A percentile compares a stretch with the other conserved stretches of the same genome.
These are phyloP conservation scores for Abelmoschus esculentus DNA, from an alignment of 345 rosid genomes.

Conservation along the genomic window DNA sequence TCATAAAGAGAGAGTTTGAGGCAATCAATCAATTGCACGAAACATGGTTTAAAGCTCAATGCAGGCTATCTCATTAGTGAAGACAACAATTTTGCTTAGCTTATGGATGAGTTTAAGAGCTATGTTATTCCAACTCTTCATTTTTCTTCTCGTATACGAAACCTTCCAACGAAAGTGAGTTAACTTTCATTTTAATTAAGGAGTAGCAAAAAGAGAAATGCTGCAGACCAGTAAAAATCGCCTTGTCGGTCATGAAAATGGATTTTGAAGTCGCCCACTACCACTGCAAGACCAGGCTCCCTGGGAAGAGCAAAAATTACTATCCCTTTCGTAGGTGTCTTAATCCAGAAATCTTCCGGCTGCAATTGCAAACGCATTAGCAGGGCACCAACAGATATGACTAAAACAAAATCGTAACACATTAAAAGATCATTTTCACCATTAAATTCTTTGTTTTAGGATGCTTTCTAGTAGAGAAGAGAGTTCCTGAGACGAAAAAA, in stretches of 20 bases:
- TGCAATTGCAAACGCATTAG: conserved; percentile 18
- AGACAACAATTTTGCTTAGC: no score
- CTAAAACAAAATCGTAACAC: conserved; percentile 5
- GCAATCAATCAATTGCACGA: no score
- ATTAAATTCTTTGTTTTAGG: conserved; percentile 67
- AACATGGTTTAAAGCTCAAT: no score
- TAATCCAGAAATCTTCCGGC: conserved; percentile 94
- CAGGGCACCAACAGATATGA: not conserved
- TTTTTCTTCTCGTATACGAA: not conserved
- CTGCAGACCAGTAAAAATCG: conserved; percentile 77
- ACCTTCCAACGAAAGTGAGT: no score
- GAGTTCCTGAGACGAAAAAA: conserved; percentile 41
- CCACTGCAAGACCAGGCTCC: conserved; percentile 77
- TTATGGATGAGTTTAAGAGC: no score
- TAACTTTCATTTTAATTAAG: not conserved
- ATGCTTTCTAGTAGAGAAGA: conserved; percentile 76
- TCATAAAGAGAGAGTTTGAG: no score
- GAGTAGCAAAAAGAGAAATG: not conserved
- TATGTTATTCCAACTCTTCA: not conserved
- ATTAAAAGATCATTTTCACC: conserved; percentile 32
- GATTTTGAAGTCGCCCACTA: conserved; percentile 77
- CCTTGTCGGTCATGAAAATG: conserved; percentile 83
- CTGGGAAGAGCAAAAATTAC: conserved; percentile 90
- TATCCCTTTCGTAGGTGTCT: conserved; percentile 80
- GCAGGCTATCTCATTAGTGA: no score